phyloP scores from a whole-genome alignment of 441 rosid species.

The Geranium incanum region DNA sequence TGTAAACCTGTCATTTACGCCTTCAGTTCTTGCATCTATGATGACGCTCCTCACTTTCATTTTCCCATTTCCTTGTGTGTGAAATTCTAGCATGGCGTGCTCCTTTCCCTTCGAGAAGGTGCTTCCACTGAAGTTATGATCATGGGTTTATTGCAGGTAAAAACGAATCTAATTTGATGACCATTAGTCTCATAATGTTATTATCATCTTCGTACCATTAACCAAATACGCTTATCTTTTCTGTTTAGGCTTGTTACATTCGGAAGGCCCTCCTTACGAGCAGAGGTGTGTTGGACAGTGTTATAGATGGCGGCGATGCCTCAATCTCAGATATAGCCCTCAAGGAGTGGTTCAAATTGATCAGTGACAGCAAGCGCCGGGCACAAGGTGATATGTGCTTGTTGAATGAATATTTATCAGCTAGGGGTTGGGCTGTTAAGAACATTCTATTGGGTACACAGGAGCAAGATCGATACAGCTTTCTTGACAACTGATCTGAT shows the following conservation, averaged over 20 bases:
- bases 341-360: constrained; percentile 44
- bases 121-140: constrained; percentile 39
- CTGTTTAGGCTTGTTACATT: constrained; percentile 45
- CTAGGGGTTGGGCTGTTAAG: constrained; percentile 59
- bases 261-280: constrained; percentile 35
- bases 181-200: neutral
- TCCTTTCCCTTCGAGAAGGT: constrained; percentile 54
- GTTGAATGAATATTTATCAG: constrained; percentile 44
- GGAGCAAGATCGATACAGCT: constrained; percentile 62
- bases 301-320: constrained; percentile 18
- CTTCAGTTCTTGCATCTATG: neutral
- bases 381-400: constrained; percentile 27
- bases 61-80: constrained; percentile 6
- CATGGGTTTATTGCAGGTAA: constrained; percentile 58
- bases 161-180: neutral
- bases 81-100: constrained; percentile 40
- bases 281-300: constrained; percentile 26
- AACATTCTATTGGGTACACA: constrained; percentile 50
- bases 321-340: no score
- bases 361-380: constrained; percentile 35
- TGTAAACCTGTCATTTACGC: neutral
- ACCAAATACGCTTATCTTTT: neutral
- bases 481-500: constrained; percentile 36
- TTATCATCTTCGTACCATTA: neutral
- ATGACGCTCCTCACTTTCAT: neutral